Conservation (phyloP, 2,329 filamentous ascomycete genomes). For the Shiraia sp. region DNA sequence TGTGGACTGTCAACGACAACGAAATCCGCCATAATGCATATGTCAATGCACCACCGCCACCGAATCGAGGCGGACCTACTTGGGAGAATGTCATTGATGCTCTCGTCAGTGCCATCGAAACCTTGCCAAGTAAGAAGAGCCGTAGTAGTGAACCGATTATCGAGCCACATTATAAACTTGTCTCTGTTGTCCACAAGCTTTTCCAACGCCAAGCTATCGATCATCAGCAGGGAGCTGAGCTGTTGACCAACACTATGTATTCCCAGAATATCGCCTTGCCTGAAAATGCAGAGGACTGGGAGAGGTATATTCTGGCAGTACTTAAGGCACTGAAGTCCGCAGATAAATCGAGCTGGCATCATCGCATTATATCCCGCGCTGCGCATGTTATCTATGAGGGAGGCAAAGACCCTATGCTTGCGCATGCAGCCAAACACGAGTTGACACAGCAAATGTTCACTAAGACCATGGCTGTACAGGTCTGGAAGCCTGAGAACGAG, state of each 20-base stretch:
- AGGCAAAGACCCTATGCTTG: constrained; percentile 54
- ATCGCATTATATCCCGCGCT: constrained; percentile 81
- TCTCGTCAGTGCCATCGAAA: constrained; percentile 63
- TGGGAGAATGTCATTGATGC: constrained; percentile 58
- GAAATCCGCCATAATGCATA: constrained; percentile 39
- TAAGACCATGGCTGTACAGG: constrained; percentile 91
- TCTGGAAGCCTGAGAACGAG: constrained; percentile 93
- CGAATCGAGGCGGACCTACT: constrained; percentile 23
- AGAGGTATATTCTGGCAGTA: constrained; percentile 66
- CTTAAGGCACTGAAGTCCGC: constrained; percentile 64
- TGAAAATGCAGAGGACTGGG: constrained; percentile 58
- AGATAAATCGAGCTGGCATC: constrained; percentile 94
- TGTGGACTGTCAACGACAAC: constrained; percentile 57
- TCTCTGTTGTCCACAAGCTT: constrained; percentile 80
- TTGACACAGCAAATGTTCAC: constrained; percentile 86
- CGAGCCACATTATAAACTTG: constrained; percentile 90
- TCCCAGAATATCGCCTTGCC: constrained; percentile 56
- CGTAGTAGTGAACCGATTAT: constrained; percentile 75
- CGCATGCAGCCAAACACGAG: constrained; percentile 71
- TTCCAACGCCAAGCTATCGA: constrained; percentile 57
- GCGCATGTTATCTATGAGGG: constrained; percentile 66
- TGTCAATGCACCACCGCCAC: constrained; percentile 29
- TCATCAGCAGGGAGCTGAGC: constrained; percentile 53
- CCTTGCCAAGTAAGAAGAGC: constrained; percentile 64
- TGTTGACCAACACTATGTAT: constrained; percentile 59